Percentiles rank a stretch among this genome's conserved stretches.
Conservation (phyloP, 768 basidiomycete genomes). For the Psilocybe tampanensis region DNA sequence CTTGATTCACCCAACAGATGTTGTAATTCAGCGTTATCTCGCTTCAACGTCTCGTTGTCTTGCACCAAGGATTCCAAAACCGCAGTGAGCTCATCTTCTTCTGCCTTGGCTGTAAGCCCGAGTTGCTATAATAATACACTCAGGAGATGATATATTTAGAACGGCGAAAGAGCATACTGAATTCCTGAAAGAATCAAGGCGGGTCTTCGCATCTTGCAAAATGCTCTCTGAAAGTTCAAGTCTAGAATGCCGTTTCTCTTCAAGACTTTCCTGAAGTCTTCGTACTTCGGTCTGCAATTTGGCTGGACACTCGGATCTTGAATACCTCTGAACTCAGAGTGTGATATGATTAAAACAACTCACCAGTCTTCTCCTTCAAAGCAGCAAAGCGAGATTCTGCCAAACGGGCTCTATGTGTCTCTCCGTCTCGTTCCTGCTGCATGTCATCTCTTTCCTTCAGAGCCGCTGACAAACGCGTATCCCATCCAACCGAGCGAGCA, state of each 20-base stretch:
- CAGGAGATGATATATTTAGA: not conserved
- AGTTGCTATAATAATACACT: slow-evolving; percentile 37
- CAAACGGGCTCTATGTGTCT: slow-evolving; percentile 62
- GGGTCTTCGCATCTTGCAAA: slow-evolving; percentile 63
- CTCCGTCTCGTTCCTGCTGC: slow-evolving; percentile 78
- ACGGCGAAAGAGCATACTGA: slow-evolving; percentile 37
- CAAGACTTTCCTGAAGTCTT: slow-evolving; percentile 63
- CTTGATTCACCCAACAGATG: slow-evolving; percentile 72
- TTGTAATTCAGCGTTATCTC: slow-evolving; percentile 80
- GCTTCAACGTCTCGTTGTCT: slow-evolving; percentile 82
- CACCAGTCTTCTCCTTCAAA: slow-evolving; percentile 70
- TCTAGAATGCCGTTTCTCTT: slow-evolving; percentile 59
- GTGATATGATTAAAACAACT: slow-evolving; percentile 15
- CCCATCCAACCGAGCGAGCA: slow-evolving; percentile 71
- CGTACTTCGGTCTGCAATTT: slow-evolving; percentile 72
- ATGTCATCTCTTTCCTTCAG: slow-evolving; percentile 82
- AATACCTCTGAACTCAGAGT: not conserved
- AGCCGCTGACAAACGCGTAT: slow-evolving; percentile 62
- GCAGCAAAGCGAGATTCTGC: slow-evolving; percentile 69
- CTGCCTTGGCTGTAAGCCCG: slow-evolving; percentile 41
- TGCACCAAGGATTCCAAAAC: slow-evolving; percentile 85
- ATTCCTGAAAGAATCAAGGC: slow-evolving; percentile 61
- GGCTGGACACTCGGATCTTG: slow-evolving; percentile 37
- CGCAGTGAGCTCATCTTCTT: slow-evolving; percentile 61
- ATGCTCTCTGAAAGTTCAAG: slow-evolving; percentile 69